Evolutionary conservation across 306 rosid genomes (phyloP).

Genomic region (Myrica gale): DNA sequence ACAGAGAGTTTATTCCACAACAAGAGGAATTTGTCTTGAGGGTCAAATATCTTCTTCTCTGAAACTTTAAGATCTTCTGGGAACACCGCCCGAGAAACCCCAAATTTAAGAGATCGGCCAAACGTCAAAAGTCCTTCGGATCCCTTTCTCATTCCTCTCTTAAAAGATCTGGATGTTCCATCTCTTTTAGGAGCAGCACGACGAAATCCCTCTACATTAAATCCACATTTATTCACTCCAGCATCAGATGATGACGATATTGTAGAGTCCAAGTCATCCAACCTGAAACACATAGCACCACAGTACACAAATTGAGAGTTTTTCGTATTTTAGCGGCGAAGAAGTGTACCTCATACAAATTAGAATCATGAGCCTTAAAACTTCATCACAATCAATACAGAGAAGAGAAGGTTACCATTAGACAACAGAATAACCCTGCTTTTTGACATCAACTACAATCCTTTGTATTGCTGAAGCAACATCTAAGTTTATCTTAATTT

Average conservation of each 20-base stretch:
- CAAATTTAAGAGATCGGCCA: slow-evolving; percentile 82
- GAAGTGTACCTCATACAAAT: slow-evolving; percentile 5
- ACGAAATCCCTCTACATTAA: slow-evolving; percentile 60
- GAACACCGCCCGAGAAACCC: slow-evolving; percentile 85
- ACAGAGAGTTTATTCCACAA: slow-evolving; percentile 80
- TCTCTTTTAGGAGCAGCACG: slow-evolving; percentile 55
- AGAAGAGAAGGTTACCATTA: slow-evolving; percentile 11
- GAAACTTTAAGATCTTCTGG: slow-evolving; percentile 92
- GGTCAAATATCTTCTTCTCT: slow-evolving; percentile 89
- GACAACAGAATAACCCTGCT: background rate
- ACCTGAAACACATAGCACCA: slow-evolving; percentile 44
- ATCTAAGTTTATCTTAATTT: background rate
- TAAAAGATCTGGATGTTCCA: slow-evolving; percentile 74
- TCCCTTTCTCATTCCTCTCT: slow-evolving; percentile 86
- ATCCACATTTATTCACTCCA: slow-evolving; percentile 65
- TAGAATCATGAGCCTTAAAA: slow-evolving; percentile 21
- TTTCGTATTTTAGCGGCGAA: slow-evolving; percentile 21
- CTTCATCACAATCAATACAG: slow-evolving; percentile 18
- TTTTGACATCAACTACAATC: background rate
- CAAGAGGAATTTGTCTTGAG: slow-evolving; percentile 83
- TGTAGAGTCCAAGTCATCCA: slow-evolving; percentile 81
- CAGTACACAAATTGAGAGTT: slow-evolving; percentile 27
- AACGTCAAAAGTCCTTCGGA: slow-evolving; percentile 92
- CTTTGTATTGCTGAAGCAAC: background rate
- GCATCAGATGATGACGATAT: slow-evolving; percentile 65